phyloP scores from a whole-genome alignment of 495 filamentous ascomycete species.

The Alectoria sarmentosa region DNA sequence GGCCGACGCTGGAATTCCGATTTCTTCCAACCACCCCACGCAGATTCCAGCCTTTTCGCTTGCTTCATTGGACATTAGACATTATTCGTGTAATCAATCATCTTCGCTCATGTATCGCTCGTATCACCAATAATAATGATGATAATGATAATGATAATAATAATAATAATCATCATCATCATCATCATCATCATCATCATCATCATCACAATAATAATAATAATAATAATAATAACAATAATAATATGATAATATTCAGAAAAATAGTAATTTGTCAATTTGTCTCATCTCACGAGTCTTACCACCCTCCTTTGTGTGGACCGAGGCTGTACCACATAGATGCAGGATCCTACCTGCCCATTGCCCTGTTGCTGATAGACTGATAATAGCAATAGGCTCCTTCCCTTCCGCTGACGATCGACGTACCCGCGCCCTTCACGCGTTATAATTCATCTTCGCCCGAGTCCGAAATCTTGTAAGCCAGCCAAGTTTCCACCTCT shows the following conservation, averaged over 20 bases:
- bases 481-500: slow-evolving; percentile 7
- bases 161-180: too few species aligned
- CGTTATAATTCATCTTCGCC: slow-evolving; percentile 9
- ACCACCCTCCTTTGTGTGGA: not conserved
- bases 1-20: not conserved
- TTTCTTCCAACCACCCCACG: not conserved
- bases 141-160: too few species aligned
- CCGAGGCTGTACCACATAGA: slow-evolving; percentile 2
- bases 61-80: not conserved
- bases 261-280: not conserved
- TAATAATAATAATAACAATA: too few species aligned
- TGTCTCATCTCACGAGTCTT: not conserved
- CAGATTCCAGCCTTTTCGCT: slow-evolving; percentile 6
- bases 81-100: not conserved
- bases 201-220: too few species aligned
- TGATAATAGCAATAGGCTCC: slow-evolving; percentile 11
- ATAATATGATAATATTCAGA: too few species aligned
- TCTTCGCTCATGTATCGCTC: not conserved
- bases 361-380: not conserved
- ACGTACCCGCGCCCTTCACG: slow-evolving; percentile 19
- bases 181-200: too few species aligned
- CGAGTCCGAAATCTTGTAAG: slow-evolving; percentile 1
- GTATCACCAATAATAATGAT: not conserved
- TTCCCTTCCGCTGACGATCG: slow-evolving; percentile 22
- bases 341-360: not conserved